Conservation (phyloP, 2,329 filamentous ascomycete species). For the Fusarium duplospermum region DNA sequence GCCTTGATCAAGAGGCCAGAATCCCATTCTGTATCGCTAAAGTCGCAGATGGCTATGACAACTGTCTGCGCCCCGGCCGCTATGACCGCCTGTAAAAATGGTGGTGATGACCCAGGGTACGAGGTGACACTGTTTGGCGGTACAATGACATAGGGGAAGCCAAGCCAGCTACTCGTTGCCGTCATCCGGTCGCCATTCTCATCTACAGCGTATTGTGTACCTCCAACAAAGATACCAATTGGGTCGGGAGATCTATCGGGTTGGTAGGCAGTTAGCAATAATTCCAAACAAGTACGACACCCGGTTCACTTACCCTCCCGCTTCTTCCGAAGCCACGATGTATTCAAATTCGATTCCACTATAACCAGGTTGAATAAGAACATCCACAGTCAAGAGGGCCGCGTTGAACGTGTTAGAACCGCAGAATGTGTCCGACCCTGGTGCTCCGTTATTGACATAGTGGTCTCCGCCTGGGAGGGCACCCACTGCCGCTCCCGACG, state of each 20-base stretch:
- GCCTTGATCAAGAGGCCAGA: background rate
- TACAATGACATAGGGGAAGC: background rate
- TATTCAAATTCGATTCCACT: slow-evolving; percentile 2
- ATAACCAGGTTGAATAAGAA: background rate
- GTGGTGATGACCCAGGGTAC: background rate
- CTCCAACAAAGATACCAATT: background rate
- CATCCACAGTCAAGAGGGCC: slow-evolving; percentile 13
- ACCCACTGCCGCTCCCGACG: slow-evolving; percentile 13
- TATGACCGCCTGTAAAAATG: background rate
- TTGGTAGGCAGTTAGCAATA: background rate
- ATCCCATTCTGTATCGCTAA: background rate
- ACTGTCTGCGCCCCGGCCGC: background rate
- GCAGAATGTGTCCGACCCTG: slow-evolving; percentile 13
- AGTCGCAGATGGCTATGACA: background rate
- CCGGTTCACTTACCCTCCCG: background rate
- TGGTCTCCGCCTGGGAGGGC: slow-evolving; percentile 7
- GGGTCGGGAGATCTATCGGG: background rate
- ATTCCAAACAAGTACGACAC: too few species aligned
- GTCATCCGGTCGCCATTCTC: background rate
- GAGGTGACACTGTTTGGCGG: background rate
- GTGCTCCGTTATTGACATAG: slow-evolving; percentile 12
- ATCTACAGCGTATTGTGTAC: background rate
- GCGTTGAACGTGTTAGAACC: background rate
- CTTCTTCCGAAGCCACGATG: slow-evolving; percentile 18
- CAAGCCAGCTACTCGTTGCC: background rate